Evolutionary conservation across 352 stramenopile genomes (phyloP).

Genomic region (Phytophthora litchii): DNA sequence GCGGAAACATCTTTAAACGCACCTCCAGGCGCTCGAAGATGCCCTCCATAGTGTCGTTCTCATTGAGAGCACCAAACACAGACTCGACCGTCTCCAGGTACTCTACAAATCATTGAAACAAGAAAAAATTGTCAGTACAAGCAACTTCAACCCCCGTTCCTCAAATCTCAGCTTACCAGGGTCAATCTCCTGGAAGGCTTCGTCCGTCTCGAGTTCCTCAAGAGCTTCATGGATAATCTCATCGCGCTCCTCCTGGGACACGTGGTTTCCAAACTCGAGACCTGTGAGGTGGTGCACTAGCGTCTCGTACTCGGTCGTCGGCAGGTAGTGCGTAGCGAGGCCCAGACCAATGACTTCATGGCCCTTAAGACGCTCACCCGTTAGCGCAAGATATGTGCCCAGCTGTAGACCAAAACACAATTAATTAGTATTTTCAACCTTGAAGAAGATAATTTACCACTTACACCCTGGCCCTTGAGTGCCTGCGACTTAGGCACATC

Average conservation of each 20-base stretch:
- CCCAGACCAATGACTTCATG: constrained; percentile 92
- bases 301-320: constrained; percentile 86
- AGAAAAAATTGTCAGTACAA: constrained; percentile 12
- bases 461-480: constrained; percentile 74
- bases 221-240: constrained; percentile 88
- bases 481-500: constrained; percentile 76
- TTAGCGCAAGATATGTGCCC: constrained; percentile 95
- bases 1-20: not conserved
- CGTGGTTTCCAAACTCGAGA: constrained; percentile 67
- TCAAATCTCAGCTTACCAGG: constrained; percentile 32
- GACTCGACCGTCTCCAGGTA: constrained; percentile 80
- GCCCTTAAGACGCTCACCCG: constrained; percentile 91
- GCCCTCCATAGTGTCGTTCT: constrained; percentile 76
- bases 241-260: constrained; percentile 81
- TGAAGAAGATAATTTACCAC: constrained; percentile 7
- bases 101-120: constrained; percentile 33
- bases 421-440: constrained; percentile 2
- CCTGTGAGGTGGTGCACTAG: constrained; percentile 89
- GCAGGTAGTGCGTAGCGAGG: constrained; percentile 97
- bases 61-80: constrained; percentile 77
- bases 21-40: constrained; percentile 64
- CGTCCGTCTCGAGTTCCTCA: constrained; percentile 82
- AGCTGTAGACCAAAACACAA: constrained; percentile 45
- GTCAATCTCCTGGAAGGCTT: constrained; percentile 83
- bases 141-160: constrained; percentile 1